Evolutionary conservation across 2,329 filamentous ascomycete species (phyloP), one percentile per base, ranked within the genome.

Genomic region (Trichoderma koningii): DNA sequence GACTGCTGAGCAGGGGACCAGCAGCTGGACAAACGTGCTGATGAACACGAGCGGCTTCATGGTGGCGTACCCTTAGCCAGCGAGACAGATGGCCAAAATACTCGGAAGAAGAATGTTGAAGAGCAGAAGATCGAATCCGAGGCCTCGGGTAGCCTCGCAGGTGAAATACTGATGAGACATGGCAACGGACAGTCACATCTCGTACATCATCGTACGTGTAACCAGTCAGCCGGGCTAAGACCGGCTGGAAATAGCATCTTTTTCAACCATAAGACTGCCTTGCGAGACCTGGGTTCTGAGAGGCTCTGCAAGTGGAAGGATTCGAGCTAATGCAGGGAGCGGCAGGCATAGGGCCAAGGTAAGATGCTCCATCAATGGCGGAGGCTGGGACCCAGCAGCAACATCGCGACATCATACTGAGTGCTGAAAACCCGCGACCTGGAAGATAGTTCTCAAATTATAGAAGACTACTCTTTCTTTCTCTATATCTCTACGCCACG

Each of bases 291-390:
- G n/a, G 19, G 12, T 41, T 38, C 7, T 10, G 15, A 28, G 14
- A 53, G 28, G 3, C 30, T 42, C 41, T 57, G 23, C 10, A 19
- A 47, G 10, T 12, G 10, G 44, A 59, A 59, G 55, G 55, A 59
- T 48, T 59, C 28, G 26, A 59, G 44, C 55, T 59, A 59, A 59
- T 59, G 55, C 55, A 59, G 44, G 55, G 55, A 59, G 55, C 12
- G 55, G 14, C 26, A 23, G 26, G 44, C 55, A 38, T 48, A 34
- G 14, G 28, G 15, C 0, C 23, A 59, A 28, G 55, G 41, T 21
- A 5, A 30, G 34, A 23, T 45, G 34, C 15, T 45, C 21, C 15
- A 15, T 23, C 9, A 26, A 15, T 44, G 6, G 21, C 51, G 15
- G 51, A 23, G 52, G 42, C 9, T 7, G 7, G 52, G 1, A 21